Evolutionary conservation across 2,329 filamentous ascomycete genomes (phyloP).

Genomic region (Trichoderma aggressivum): DNA sequence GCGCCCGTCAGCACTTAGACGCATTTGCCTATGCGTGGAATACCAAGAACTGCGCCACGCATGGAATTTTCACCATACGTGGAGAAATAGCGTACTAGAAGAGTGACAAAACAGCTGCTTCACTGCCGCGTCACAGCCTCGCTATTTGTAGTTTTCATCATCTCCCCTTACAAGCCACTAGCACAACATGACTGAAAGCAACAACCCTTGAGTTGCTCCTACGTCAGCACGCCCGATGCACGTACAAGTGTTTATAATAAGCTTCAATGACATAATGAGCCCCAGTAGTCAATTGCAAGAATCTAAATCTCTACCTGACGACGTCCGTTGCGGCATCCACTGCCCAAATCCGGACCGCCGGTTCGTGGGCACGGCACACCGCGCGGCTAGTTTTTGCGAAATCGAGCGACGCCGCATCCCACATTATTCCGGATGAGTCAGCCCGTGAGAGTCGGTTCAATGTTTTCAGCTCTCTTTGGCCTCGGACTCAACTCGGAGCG

Average conservation of each 20-base stretch:
- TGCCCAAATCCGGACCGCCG: neutral
- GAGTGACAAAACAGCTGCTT: neutral
- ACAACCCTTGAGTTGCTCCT: neutral
- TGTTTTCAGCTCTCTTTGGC: neutral
- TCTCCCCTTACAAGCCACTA: neutral
- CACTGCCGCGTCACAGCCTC: neutral
- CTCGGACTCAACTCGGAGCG: neutral
- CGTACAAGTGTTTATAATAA: neutral
- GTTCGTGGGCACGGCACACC: neutral
- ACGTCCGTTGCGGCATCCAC: neutral
- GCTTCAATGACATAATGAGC: neutral
- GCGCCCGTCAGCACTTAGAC: slow-evolving; percentile 4
- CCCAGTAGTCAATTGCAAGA: neutral
- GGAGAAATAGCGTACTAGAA: neutral
- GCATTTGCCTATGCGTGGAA: neutral
- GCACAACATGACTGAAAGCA: neutral
- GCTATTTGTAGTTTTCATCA: neutral
- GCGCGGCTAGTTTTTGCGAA: neutral
- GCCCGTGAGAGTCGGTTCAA: neutral
- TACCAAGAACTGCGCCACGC: slow-evolving; percentile 1
- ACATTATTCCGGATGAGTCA: neutral
- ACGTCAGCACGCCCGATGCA: neutral
- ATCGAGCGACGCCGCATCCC: neutral
- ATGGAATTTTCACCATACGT: neutral
- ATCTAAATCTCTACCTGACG: neutral